Evolutionary conservation across 176 grass and related monocot genomes (phyloP), one percentile per base, ranked within the genome.

Genomic region (Musa beccarii): DNA sequence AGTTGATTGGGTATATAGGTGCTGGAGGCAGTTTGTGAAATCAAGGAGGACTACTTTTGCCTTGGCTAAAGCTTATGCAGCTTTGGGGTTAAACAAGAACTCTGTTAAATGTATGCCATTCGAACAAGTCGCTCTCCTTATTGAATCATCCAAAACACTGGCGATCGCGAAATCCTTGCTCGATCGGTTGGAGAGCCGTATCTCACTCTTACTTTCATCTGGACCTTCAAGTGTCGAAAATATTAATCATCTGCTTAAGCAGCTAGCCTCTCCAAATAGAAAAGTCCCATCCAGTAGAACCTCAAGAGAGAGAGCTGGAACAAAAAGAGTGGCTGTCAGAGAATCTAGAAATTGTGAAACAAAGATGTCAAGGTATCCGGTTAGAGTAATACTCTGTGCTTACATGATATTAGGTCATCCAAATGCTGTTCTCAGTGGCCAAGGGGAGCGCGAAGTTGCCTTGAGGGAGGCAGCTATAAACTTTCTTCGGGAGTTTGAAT

Each of bases 351-450:
- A 54, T 63, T 73, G 79, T 74, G 81, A 78, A 71, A 81, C 68
- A 80, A 98, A 28, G 72, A 72, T 81, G 68, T 77, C 90, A 26
- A 85, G 95, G 67, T 99, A 99, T 83, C 82, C 88, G 24, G 84
- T 87, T 24, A 85, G 95, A 78, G 86, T 99, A 16, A 86, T 89
- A 22, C 90, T 99, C 15, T 99, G 91, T 80, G 86, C 95, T 79
- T 99, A 99, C 81, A 99, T 99, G 95, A 89, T 99, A 86, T 73
- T 99, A 75, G 89, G 88, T 65, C 95, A 99, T 82, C 95, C 95
- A 67, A 80, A 70, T 87, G 95, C 90, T 68, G 95, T 99, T 84
- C 87, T 99, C 59, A 99, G 95, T 72, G 95, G 88, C 28, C 89
- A 85, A 79, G 91, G 95, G 10, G 90, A 94, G 61, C 81, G 73